Base-by-base conservation (phyloP, 1,139 yeast species). In the Hyphopichia pseudoburtonii region DNA sequence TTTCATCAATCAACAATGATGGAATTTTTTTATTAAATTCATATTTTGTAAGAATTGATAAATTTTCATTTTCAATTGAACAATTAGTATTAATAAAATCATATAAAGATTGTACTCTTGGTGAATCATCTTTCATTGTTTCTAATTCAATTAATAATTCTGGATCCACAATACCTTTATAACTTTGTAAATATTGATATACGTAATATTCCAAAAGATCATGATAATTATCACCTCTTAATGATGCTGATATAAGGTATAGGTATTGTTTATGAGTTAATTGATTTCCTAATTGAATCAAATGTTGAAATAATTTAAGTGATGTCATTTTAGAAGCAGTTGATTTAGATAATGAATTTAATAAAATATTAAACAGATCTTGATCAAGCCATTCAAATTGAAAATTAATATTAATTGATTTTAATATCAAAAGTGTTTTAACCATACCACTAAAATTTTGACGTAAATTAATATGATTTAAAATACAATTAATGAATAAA, bases 401-500 rank as follows among this genome's bases (percentile, higher is more conserved):
- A 21, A 56, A 47, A 4, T 41, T 32, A 0, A 48, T 37, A 31
- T 63, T 54, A 14, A 50, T 17, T 15, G 45, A 39, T 21, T 55
- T 50, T 7, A 67, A 37, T 5, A 47, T 46, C 3, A 41, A 35
- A 10, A 70, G 45, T 0, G 57, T 60, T 27, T 51, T 45, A 0
- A 56, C 54, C 2, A 60, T 45, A 0, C 67, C 73, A 0, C 67
- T 52, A 34, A 65, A 63, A 42, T 68, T 69, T 40, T 68, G 74
- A 40, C 61, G 54, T 12, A 60, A 38, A 29, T 54, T 56, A 17
- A 67, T 47, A 45, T 70, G 76, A 41, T 66, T 61, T 18, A 71
- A 47, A 5, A 69, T 34, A 42, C 76, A 67, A 44, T 69, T 66
- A 17, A 68, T 44, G 40, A 70, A 66, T 4, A 68, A 35, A 3